Percentiles rank a stretch among this genome's conserved stretches.
phyloP scores from a whole-genome alignment of 495 filamentous ascomycete genomes.

The Aspergillus homomorphus region DNA sequence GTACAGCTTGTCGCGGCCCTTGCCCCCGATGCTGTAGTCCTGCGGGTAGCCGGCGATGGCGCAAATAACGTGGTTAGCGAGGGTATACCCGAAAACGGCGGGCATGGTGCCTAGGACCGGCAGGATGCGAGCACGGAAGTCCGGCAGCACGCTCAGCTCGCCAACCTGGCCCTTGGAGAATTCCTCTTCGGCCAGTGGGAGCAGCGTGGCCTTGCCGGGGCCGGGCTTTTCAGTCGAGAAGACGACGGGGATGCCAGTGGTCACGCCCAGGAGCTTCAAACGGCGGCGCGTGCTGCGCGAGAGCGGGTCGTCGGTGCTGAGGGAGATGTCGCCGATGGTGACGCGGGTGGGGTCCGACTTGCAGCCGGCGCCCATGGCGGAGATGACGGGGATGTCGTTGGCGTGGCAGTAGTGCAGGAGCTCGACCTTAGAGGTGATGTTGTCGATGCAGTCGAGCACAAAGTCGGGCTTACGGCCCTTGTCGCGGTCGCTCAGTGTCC shows the following conservation, averaged over 20 bases:
- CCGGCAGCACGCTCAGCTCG: slow-evolving; percentile 81
- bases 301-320: slow-evolving; percentile 84
- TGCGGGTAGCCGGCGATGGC: slow-evolving; percentile 82
- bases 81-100: slow-evolving; percentile 85
- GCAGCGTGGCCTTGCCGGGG: slow-evolving; percentile 83
- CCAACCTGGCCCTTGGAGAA: slow-evolving; percentile 82
- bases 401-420: slow-evolving; percentile 83
- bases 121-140: slow-evolving; percentile 90
- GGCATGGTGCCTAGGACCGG: slow-evolving; percentile 97
- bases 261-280: slow-evolving; percentile 76
- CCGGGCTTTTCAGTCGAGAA: slow-evolving; percentile 91
- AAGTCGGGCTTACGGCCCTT: slow-evolving; percentile 70
- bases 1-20: slow-evolving; percentile 85
- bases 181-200: slow-evolving; percentile 86
- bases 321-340: slow-evolving; percentile 86
- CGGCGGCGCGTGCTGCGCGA: slow-evolving; percentile 78
- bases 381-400: slow-evolving; percentile 74
- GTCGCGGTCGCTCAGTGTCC: slow-evolving; percentile 48
- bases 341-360: slow-evolving; percentile 96
- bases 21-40: slow-evolving; percentile 72
- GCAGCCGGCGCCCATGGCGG: slow-evolving; percentile 95
- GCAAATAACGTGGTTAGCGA: slow-evolving; percentile 88
- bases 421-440: slow-evolving; percentile 94
- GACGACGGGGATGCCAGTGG: slow-evolving; percentile 80
- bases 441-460: slow-evolving; percentile 96